Evolutionary conservation across 108 stramenopile genomes (phyloP).

Genomic region (Cyclotella distinguenda): DNA sequence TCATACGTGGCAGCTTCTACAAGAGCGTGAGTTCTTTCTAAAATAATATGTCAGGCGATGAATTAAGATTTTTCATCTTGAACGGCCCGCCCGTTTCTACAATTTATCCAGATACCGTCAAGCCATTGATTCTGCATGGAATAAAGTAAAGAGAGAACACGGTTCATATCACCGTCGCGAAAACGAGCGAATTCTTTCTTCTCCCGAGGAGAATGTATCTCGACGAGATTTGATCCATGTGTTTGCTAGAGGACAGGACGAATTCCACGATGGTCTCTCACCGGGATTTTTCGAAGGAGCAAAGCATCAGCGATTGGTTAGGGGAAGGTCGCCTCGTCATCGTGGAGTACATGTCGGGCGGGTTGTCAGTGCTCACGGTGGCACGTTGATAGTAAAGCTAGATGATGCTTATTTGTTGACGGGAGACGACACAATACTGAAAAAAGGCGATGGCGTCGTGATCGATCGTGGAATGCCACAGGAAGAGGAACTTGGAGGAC

Average conservation of each 20-base stretch:
- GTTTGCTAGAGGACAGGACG: constrained; percentile 77
- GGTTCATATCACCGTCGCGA: neutral
- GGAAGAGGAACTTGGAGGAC: constrained; percentile 70
- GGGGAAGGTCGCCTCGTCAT: constrained; percentile 70
- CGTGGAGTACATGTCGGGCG: constrained; percentile 69
- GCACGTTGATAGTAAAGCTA: constrained; percentile 37
- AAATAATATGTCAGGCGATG: too few relatives aligned
- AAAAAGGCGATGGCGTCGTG: constrained; percentile 77
- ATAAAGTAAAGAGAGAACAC: constrained; percentile 44
- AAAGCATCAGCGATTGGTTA: constrained; percentile 64
- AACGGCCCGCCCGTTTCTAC: neutral
- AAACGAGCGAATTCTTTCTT: constrained; percentile 15
- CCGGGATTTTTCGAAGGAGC: constrained; percentile 76
- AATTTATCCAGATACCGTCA: constrained; percentile 49
- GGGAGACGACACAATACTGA: constrained; percentile 29
- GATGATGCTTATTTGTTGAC: constrained; percentile 19
- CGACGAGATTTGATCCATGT: constrained; percentile 61
- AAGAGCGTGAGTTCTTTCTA: constrained; percentile 38
- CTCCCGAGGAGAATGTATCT: constrained; percentile 51
- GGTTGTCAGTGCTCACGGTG: constrained; percentile 47
- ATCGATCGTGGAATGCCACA: constrained; percentile 71
- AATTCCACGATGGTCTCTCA: constrained; percentile 62
- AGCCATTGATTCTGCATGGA: constrained; percentile 75
- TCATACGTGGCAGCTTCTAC: constrained; percentile 79
- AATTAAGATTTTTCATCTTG: neutral